These are phyloP conservation scores for Populus trichocarpa DNA, from an alignment of 441 rosid genomes.

Conservation along the genomic window DNA sequence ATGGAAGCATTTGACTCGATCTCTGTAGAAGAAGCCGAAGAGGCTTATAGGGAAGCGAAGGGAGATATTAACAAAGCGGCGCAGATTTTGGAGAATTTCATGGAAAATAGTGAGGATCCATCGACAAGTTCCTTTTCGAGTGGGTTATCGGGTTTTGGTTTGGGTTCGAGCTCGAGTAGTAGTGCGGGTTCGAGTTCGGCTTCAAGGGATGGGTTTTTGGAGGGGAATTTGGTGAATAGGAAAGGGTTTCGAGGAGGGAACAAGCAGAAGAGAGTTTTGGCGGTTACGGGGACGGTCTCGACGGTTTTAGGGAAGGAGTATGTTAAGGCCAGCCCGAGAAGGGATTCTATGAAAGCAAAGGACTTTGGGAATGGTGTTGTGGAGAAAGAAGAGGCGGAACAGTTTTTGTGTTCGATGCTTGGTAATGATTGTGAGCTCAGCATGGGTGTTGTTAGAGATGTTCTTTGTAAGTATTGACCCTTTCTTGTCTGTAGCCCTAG, in stretches of 20 bases:
- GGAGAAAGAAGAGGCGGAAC: conserved; percentile 59
- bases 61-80: conserved; percentile 51
- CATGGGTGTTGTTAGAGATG: conserved; percentile 79
- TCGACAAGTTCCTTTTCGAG: conserved; percentile 41
- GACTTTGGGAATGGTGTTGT: conserved; percentile 18
- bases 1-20: conserved; percentile 50
- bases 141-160: conserved; percentile 29
- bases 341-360: conserved; percentile 24
- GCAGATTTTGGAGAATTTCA: conserved; percentile 31
- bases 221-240: conserved; percentile 25
- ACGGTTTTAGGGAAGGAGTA: conserved; percentile 78
- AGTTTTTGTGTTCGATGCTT: conserved; percentile 74
- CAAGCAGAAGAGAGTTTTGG: conserved; percentile 62
- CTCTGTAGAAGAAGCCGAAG: conserved; percentile 43
- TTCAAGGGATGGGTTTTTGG: conserved; percentile 33
- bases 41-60: conserved; percentile 41
- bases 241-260: conserved; percentile 27
- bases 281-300: conserved; percentile 77
- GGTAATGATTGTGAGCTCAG: conserved; percentile 67
- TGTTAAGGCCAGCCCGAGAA: conserved; percentile 38
- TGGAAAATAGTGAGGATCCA: conserved; percentile 40
- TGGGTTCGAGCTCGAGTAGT: conserved; percentile 33
- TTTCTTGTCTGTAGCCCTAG: neutral
- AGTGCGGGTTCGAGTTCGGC: conserved; percentile 25
- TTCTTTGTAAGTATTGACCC: conserved; percentile 53